Evolutionary conservation across 2,329 filamentous ascomycete genomes (phyloP).

Genomic region (Penicillium sp.): DNA sequence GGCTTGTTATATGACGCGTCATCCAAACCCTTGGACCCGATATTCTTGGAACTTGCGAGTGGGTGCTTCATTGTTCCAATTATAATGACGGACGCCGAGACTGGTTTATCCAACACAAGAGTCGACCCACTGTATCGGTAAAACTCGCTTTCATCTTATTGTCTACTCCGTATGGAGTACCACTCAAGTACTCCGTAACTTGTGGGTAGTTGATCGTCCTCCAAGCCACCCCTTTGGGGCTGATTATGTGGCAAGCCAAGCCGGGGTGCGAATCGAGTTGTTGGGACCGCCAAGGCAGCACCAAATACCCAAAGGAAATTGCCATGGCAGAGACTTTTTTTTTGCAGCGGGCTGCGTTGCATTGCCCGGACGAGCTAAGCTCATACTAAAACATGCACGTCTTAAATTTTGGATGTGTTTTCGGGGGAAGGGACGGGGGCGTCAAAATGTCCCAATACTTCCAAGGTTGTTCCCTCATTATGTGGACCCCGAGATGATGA

Average conservation of each 20-base stretch:
- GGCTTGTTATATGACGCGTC: background rate
- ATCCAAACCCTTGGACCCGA: background rate
- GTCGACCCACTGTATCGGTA: background rate
- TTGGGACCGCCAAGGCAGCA: constrained; percentile 7
- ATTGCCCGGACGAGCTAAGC: background rate
- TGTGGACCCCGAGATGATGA: constrained; percentile 16
- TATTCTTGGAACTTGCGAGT: background rate
- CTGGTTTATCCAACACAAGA: background rate
- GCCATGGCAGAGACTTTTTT: background rate
- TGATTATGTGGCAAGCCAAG: background rate
- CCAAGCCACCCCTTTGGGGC: constrained; percentile 2
- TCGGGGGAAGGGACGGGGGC: background rate
- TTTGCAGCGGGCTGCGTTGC: background rate
- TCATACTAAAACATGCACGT: constrained; percentile 1
- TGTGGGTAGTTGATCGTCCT: background rate
- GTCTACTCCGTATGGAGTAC: background rate
- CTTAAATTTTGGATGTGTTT: constrained; percentile 2
- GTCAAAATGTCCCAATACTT: background rate
- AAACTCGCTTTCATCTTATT: background rate
- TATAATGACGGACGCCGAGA: background rate
- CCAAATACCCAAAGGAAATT: constrained; percentile 2
- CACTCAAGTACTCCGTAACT: background rate
- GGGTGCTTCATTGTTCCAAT: background rate
- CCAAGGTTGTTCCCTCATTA: background rate
- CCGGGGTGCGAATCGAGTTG: background rate